These are phyloP conservation scores for Chalaropsis thielavioides DNA, from an alignment of 2,329 filamentous ascomycete species.

Conservation along the genomic window DNA sequence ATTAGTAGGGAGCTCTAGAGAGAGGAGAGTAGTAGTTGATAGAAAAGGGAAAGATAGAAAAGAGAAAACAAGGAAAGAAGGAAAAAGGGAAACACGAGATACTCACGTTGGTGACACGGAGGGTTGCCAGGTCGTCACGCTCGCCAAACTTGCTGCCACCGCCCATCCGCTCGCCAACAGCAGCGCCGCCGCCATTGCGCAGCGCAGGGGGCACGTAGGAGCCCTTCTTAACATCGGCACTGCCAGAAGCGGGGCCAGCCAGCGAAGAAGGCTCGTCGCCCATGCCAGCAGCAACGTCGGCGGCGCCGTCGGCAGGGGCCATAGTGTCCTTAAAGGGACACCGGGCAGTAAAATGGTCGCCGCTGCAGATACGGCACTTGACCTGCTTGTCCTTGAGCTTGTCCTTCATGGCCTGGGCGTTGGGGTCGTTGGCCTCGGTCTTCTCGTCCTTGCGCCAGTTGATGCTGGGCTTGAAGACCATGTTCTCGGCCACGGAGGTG, in stretches of 20 bases:
- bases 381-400: conserved; percentile 98
- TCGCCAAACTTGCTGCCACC: conserved; percentile 67
- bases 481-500: conserved; percentile 92
- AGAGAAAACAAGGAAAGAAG: neutral
- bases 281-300: conserved; percentile 42
- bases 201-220: conserved; percentile 92
- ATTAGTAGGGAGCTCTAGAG: conserved; percentile 5
- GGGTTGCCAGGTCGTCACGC: conserved; percentile 87
- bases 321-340: conserved; percentile 99
- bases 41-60: neutral
- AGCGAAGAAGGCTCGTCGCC: conserved; percentile 30
- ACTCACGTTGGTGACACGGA: conserved; percentile 93
- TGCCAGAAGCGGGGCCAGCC: conserved; percentile 31
- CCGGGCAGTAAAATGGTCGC: conserved; percentile 97
- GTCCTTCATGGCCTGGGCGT: conserved; percentile 61
- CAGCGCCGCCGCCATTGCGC: conserved; percentile 50
- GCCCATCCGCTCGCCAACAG: conserved; percentile 63
- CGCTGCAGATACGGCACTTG: conserved; percentile 97
- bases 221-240: conserved; percentile 52
- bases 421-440: conserved; percentile 60
- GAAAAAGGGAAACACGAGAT: neutral
- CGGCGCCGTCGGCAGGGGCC: conserved; percentile 58
- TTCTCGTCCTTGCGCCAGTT: conserved; percentile 90
- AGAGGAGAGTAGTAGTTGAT: neutral
- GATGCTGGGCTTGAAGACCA: conserved; percentile 81